A percentile compares a stretch with the other conserved stretches of the same genome.
These are phyloP conservation scores for Tolypocladium nubicola DNA, from an alignment of 2,329 filamentous ascomycete species.

Conservation along the genomic window DNA sequence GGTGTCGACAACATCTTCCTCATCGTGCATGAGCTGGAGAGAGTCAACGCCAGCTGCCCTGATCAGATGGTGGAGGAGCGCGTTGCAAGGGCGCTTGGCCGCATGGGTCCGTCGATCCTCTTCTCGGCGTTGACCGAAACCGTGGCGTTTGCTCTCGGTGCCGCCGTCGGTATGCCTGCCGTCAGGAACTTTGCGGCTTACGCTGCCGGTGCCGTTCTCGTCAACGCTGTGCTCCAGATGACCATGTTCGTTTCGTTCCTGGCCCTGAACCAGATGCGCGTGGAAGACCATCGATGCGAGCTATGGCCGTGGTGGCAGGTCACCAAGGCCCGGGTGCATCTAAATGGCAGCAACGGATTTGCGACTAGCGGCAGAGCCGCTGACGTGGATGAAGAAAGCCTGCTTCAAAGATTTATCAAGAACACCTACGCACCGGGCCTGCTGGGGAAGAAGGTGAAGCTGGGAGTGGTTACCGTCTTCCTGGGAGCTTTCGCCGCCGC, in stretches of 20 bases:
- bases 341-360: constrained; percentile 47
- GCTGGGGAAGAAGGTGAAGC: constrained; percentile 71
- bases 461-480: constrained; percentile 67
- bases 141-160: constrained; percentile 81
- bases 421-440: constrained; percentile 78
- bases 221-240: constrained; percentile 93
- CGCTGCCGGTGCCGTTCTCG: constrained; percentile 88
- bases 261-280: constrained; percentile 80
- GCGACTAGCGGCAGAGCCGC: constrained; percentile 46
- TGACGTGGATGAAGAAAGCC: constrained; percentile 73
- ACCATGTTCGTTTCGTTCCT: constrained; percentile 95
- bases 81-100: constrained; percentile 77
- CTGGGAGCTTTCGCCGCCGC: constrained; percentile 79
- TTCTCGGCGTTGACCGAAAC: constrained; percentile 94
- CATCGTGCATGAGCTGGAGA: constrained; percentile 95
- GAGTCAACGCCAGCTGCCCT: constrained; percentile 84
- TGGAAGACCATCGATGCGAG: constrained; percentile 81
- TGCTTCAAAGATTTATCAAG: constrained; percentile 78
- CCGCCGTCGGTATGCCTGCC: constrained; percentile 94
- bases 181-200: constrained; percentile 97
- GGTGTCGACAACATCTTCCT: constrained; percentile 99
- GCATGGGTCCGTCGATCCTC: constrained; percentile 94
- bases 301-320: constrained; percentile 85
- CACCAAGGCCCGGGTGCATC: constrained; percentile 58
- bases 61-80: constrained; percentile 81